Conservation (phyloP, 441 rosid species). For the Hura crepitans region DNA sequence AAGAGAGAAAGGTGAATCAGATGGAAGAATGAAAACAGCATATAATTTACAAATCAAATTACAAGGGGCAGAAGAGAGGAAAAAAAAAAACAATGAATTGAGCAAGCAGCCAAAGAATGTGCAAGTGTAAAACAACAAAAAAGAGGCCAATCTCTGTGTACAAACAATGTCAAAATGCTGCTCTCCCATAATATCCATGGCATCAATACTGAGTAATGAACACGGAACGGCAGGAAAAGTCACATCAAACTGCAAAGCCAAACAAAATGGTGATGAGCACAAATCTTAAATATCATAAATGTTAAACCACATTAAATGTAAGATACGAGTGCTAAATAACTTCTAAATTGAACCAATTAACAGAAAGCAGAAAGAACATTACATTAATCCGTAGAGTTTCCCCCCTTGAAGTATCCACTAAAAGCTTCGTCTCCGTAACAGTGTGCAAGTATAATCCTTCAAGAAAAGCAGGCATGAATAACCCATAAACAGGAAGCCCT, state of each 20-base stretch:
- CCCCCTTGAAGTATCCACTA: conserved; percentile 88
- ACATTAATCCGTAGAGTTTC: conserved; percentile 80
- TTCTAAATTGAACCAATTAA: neutral
- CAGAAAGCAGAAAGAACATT: conserved; percentile 27
- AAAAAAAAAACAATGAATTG: neutral
- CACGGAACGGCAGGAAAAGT: conserved; percentile 90
- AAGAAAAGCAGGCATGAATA: conserved; percentile 5
- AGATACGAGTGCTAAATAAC: neutral
- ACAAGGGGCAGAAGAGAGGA: neutral
- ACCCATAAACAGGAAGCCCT: neutral
- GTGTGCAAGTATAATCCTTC: conserved; percentile 75
- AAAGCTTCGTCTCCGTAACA: conserved; percentile 79
- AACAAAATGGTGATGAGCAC: neutral
- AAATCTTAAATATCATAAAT: neutral
- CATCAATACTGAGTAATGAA: conserved; percentile 81
- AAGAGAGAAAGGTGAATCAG: conserved; percentile 12
- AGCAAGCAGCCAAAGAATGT: neutral
- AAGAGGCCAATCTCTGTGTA: neutral
- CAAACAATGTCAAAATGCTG: conserved; percentile 86
- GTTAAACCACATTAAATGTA: neutral
- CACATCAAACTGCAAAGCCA: conserved; percentile 73
- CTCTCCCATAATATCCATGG: conserved; percentile 95
- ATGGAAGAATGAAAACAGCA: neutral
- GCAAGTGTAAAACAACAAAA: neutral
- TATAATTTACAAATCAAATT: neutral